A percentile compares a stretch with the other conserved stretches of the same genome.
These are phyloP conservation scores for Podospora bellae-mahoneyi DNA, from an alignment of 495 filamentous ascomycete genomes.

Conservation along the genomic window DNA sequence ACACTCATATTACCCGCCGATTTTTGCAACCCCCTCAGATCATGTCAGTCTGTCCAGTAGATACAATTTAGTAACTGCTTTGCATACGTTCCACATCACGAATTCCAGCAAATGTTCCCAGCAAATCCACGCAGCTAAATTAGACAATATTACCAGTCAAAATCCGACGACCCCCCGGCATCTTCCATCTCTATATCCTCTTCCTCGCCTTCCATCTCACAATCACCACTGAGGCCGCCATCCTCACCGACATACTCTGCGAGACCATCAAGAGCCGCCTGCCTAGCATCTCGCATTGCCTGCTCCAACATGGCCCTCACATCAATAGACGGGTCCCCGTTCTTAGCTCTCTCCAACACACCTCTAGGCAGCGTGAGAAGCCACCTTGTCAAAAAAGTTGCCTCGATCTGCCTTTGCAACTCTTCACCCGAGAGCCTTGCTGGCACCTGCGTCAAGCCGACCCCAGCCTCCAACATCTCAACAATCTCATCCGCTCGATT, in stretches of 20 bases:
- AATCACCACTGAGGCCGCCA: neutral
- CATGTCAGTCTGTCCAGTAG: neutral
- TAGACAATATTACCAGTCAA: neutral
- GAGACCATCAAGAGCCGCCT: neutral
- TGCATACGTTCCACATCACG: neutral
- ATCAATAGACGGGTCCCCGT: conserved; percentile 2
- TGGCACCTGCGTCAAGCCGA: conserved; percentile 27
- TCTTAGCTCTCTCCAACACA: conserved; percentile 1
- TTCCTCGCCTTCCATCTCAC: neutral
- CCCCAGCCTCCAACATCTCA: conserved; percentile 60
- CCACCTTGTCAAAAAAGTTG: conserved; percentile 20
- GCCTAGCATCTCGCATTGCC: neutral
- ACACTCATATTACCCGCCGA: neutral
- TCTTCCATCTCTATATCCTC: conserved; percentile 1
- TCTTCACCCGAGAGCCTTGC: conserved; percentile 19
- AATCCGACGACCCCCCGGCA: neutral
- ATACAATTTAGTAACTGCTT: neutral
- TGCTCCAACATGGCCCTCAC: neutral
- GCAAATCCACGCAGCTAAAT: neutral
- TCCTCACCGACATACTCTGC: neutral
- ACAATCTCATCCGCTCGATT: conserved; percentile 74
- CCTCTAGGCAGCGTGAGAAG: conserved; percentile 20
- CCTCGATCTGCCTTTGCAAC: conserved; percentile 10
- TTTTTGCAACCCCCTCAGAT: neutral
- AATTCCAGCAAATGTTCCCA: neutral